These are phyloP conservation scores for Clohesyomyces aquaticus DNA, from an alignment of 495 filamentous ascomycete species.

Conservation along the genomic window DNA sequence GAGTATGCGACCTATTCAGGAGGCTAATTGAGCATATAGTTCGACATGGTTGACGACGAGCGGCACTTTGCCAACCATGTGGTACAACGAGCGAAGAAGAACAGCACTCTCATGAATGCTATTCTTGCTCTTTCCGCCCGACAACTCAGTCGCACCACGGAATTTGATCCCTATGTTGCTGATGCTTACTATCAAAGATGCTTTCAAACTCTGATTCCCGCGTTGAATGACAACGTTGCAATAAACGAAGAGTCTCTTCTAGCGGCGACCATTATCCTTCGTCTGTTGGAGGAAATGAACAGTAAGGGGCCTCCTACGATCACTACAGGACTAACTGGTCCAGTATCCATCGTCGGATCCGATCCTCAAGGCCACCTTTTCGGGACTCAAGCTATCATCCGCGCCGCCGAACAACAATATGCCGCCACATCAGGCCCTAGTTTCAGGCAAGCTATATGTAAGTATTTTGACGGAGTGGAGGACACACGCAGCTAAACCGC, in stretches of 20 bases:
- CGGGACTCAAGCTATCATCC: conserved; percentile 37
- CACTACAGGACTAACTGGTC: neutral
- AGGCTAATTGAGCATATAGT: conserved; percentile 13
- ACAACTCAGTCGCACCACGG: conserved; percentile 32
- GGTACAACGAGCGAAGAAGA: conserved; percentile 31
- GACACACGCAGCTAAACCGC: no score
- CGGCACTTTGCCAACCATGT: conserved; percentile 30
- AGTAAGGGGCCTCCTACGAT: conserved; percentile 12
- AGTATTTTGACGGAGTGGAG: no score
- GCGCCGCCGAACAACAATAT: conserved; percentile 29
- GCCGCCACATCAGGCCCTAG: conserved; percentile 20
- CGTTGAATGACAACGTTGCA: conserved; percentile 31
- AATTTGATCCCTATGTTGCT: conserved; percentile 36
- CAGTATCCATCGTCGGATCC: conserved; percentile 32
- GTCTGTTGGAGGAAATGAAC: conserved; percentile 39
- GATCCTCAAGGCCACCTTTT: conserved; percentile 36
- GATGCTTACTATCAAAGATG: conserved; percentile 35
- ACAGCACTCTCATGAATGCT: conserved; percentile 35
- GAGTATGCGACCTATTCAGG: neutral
- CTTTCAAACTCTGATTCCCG: conserved; percentile 34
- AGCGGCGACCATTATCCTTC: conserved; percentile 35
- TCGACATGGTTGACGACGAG: conserved; percentile 33
- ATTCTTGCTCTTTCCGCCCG: conserved; percentile 37
- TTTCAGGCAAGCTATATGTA: conserved; percentile 35
- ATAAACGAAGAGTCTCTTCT: conserved; percentile 34